phyloP scores from a whole-genome alignment of 73 alveolate species.

The Paramecium pentaurelia region DNA sequence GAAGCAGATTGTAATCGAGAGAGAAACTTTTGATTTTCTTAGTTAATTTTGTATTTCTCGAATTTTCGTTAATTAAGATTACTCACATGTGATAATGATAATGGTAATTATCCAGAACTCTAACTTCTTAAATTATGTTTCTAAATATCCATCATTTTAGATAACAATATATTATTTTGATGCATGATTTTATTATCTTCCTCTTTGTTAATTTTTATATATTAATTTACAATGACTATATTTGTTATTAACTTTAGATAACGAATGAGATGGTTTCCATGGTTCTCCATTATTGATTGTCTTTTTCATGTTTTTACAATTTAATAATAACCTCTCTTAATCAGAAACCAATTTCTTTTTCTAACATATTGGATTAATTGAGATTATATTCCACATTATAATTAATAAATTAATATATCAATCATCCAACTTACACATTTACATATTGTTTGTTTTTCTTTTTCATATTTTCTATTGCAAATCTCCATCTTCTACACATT shows the following conservation, averaged over 20 bases:
- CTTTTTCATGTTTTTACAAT: neutral
- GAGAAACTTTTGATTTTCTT: constrained; percentile 23
- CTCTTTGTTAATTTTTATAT: neutral
- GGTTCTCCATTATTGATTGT: neutral
- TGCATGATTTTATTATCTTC: constrained; percentile 5
- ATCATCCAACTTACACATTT: neutral
- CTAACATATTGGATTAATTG: constrained; percentile 43
- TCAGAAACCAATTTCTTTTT: neutral
- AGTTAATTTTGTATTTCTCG: neutral
- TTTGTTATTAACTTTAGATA: neutral
- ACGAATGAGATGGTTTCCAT: constrained; percentile 38
- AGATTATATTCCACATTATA: constrained; percentile 28
- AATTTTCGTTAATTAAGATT: neutral
- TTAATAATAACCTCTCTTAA: neutral
- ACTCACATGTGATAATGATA: neutral
- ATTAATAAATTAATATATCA: neutral
- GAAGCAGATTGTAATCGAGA: constrained; percentile 4
- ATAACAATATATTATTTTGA: neutral
- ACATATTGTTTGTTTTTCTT: neutral
- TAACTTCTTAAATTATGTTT: neutral
- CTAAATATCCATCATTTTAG: constrained; percentile 36
- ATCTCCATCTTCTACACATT: constrained; percentile 38
- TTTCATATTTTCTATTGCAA: neutral
- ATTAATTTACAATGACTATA: neutral
- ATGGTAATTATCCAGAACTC: neutral